Evolutionary conservation across 2,329 filamentous ascomycete genomes (phyloP).

Genomic region (Colletotrichum sublineola): DNA sequence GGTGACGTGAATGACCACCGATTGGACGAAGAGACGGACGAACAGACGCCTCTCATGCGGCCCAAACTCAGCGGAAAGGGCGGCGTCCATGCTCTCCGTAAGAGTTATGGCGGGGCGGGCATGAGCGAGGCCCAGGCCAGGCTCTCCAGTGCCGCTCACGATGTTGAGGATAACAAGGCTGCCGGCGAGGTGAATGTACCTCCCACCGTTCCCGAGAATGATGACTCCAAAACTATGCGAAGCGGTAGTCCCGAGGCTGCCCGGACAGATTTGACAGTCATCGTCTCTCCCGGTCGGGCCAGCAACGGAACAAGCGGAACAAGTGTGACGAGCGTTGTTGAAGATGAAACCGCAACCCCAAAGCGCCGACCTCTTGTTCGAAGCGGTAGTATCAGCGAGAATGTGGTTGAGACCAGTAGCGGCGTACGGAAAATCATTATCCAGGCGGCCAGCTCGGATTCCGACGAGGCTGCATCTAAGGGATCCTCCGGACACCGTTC

Average conservation of each 20-base stretch:
- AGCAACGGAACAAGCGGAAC: constrained; percentile 36
- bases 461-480: constrained; percentile 40
- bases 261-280: constrained; percentile 32
- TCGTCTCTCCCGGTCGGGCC: constrained; percentile 32
- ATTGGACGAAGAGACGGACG: constrained; percentile 34
- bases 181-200: constrained; percentile 22
- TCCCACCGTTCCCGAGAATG: constrained; percentile 31
- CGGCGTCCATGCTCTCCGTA: constrained; percentile 42
- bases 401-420: constrained; percentile 42
- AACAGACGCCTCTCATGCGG: constrained; percentile 42
- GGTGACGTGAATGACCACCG: constrained; percentile 31
- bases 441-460: constrained; percentile 43
- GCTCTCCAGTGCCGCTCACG: constrained; percentile 30
- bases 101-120: constrained; percentile 41
- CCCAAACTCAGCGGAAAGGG: constrained; percentile 46
- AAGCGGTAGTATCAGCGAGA: constrained; percentile 44
- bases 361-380: constrained; percentile 40
- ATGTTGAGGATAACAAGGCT: constrained; percentile 1
- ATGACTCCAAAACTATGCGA: constrained; percentile 2
- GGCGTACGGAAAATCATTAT: constrained; percentile 43
- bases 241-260: constrained; percentile 23
- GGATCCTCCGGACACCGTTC: constrained; percentile 37
- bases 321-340: constrained; percentile 29
- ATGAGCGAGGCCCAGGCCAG: constrained; percentile 40
- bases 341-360: constrained; percentile 35